Conservation (phyloP, 257 asterid species). For the Nicotiana undulata region DNA sequence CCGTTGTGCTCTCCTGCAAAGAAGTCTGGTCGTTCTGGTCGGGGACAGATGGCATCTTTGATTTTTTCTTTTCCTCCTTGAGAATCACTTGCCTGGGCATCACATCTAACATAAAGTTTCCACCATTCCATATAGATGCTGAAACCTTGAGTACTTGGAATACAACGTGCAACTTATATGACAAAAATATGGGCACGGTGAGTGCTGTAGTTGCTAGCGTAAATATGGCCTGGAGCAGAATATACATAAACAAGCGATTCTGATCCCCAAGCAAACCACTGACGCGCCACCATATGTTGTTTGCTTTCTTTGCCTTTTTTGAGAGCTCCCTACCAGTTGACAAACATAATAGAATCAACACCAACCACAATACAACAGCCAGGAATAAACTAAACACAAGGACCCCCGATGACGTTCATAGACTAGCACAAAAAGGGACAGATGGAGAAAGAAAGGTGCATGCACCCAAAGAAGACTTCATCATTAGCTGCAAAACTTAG, state of each 20-base stretch:
- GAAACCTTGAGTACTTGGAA: slow-evolving; percentile 87
- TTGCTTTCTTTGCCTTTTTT: slow-evolving; percentile 90
- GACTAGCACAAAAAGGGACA: not conserved
- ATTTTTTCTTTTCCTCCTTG: slow-evolving; percentile 66
- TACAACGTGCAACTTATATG: slow-evolving; percentile 52
- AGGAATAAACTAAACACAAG: not conserved
- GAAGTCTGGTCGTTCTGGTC: not conserved
- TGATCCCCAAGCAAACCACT: slow-evolving; percentile 92
- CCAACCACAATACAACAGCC: not conserved
- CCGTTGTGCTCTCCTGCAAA: not conserved
- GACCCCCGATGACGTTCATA: not conserved
- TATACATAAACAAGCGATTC: slow-evolving; percentile 88
- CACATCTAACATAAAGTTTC: slow-evolving; percentile 84
- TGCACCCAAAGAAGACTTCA: not conserved
- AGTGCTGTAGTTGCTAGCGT: slow-evolving; percentile 86
- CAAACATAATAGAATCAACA: not conserved
- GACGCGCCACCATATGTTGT: slow-evolving; percentile 86
- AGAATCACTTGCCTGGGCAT: slow-evolving; percentile 89
- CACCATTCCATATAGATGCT: slow-evolving; percentile 91
- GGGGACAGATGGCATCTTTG: slow-evolving; percentile 29
- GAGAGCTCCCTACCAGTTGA: slow-evolving; percentile 60
- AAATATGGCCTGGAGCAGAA: slow-evolving; percentile 74
- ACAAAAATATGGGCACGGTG: slow-evolving; percentile 83
- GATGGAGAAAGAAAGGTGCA: not conserved
- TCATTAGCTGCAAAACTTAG: not conserved